Evolutionary conservation across 2,329 filamentous ascomycete species (phyloP).

Genomic region (Exophiala viscosa): DNA sequence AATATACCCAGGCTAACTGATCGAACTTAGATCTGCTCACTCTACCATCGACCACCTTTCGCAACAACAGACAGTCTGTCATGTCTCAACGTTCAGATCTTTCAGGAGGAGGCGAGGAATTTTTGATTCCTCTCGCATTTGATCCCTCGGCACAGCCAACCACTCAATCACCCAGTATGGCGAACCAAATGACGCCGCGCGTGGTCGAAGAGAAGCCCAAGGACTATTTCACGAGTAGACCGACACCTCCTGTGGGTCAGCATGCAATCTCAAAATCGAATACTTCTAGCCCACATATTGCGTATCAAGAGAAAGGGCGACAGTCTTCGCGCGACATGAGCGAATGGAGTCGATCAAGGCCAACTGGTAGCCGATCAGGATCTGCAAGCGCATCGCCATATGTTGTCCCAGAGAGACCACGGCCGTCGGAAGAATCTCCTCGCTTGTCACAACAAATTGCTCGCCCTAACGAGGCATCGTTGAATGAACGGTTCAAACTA

Average conservation of each 20-base stretch:
- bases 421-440: constrained; percentile 15
- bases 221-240: constrained; percentile 55
- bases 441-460: constrained; percentile 15
- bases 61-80: constrained; percentile 70
- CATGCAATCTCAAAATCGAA: constrained; percentile 31
- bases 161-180: constrained; percentile 49
- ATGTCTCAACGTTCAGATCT: constrained; percentile 55
- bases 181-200: constrained; percentile 41
- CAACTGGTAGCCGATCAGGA: constrained; percentile 22
- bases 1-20: constrained; percentile 11
- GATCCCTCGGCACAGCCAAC: constrained; percentile 62
- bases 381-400: constrained; percentile 21
- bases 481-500: constrained; percentile 65
- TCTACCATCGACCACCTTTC: constrained; percentile 71
- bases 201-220: constrained; percentile 47
- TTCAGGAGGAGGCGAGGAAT: constrained; percentile 62
- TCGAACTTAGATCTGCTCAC: constrained; percentile 55
- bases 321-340: constrained; percentile 34
- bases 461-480: constrained; percentile 17
- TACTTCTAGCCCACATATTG: constrained; percentile 71
- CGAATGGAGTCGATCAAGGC: constrained; percentile 41
- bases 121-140: constrained; percentile 71
- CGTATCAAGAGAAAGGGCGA: constrained; percentile 80
- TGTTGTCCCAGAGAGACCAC: constrained; percentile 9
- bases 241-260: constrained; percentile 34